Base-by-base conservation (phyloP, 306 rosid species). In the Cicer cuneatum region DNA sequence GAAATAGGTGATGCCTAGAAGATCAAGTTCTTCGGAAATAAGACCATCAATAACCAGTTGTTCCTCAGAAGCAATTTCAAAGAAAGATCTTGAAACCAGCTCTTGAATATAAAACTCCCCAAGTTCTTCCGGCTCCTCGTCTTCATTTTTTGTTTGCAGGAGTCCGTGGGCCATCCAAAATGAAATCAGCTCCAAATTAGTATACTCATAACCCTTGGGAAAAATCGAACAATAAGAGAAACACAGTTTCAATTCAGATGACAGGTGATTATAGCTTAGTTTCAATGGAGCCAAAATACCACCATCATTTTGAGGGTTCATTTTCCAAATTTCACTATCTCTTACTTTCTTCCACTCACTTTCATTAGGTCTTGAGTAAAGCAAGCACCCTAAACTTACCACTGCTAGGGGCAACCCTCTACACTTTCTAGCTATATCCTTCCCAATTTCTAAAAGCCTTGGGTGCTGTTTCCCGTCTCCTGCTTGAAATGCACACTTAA, bases 131-230 rank as follows among this genome's bases (percentile, higher is more conserved):
- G 80, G 66, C 64, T 75, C 80, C 37, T 66, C 19, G 7, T 53
- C 73, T 66, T 75, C 73, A 52, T 66, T 41, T 10, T 42, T 65
- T 7, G 66, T 43, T 66, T 75, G 80, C 37, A 75, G 73, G n/a
- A 65, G 56, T 29, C 80, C 80, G 42, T 75, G 80, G 1, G 80
- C 80, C 80, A 75, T 75, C 80, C 80, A 75, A 40, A 75, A 75
- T 4, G 80, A 66, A 41, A 75, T 75, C 73, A 75, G 38, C 21
- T 75, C 73, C 58, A 75, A 29, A 54, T 66, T 75, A 14, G 39
- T 65, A 11, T 75, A 75, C 35, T 51, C 56, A 52, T 75, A 51
- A 40, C 72, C 73, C 73, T 75, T 75, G 1, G 80, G 80, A 65
- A 65, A 75, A 66, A 66, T 21, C 2, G 80, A 54, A 76, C 74